Base-by-base conservation (phyloP, 129 eudicot species). In the Escallonia herrerae region DNA sequence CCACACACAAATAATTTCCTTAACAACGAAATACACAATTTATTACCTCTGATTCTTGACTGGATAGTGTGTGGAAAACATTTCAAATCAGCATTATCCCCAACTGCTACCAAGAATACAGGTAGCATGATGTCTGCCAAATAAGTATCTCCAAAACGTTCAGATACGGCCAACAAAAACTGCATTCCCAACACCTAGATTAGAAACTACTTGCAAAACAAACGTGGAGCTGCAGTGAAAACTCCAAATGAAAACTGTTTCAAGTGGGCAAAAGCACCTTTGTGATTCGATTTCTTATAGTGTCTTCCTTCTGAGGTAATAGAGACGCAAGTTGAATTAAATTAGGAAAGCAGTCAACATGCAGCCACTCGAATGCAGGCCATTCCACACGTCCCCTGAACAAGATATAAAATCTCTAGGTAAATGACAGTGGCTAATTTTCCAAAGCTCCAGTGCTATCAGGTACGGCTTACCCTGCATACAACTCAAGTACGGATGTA, bases 341-440 rank as follows among this genome's bases (percentile, higher is more conserved):
- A 75, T 58, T 66, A 14, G 96, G 90, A 83, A 91, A 85, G 77
- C 97, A 91, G n/a, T 91, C 95, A 71, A 70, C 72, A 56, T 85
- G 97, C 77, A 91, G 73, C 97, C 96, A 91, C 72, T 85, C 97
- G 83, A 91, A 91, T 40, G 82, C 64, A 73, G 85, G 86, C 97
- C 97, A 91, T 49, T 91, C 95, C 66, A 73, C 82, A 74, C 64
- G 69, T 61, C 88, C 97, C 87, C 97, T 91, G 79, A 47, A n/a
- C 50, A 83, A 74, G 50, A 71, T 37, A 67, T 47, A 33, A 72
- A 66, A 62, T 58, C 3, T 6, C 38, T 77, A 52, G 46, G 47
- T 38, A 50, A 56, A 37, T 46, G 65, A 15, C 39, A 49, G 33
- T 8, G 51, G 9, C 45, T 33, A 68, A 7, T 42, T 15, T 55